phyloP scores from a whole-genome alignment of 1,139 yeast genomes.

The Candida pseudocylindracea region DNA sequence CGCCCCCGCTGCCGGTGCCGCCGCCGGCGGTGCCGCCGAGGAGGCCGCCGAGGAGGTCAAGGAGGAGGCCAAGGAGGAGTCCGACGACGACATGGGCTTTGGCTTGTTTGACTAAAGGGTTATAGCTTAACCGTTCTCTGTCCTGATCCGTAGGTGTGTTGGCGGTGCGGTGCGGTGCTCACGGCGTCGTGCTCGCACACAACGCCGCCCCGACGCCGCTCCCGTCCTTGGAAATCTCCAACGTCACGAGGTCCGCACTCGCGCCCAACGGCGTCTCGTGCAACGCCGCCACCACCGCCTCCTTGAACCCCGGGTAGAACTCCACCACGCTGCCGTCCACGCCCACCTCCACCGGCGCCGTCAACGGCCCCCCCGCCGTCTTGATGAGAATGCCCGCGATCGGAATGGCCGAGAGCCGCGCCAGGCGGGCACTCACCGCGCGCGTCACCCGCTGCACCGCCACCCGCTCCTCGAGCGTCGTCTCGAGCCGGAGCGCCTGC shows the following conservation, averaged over 20 bases:
- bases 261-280: constrained; percentile 50
- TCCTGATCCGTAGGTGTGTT: too few species aligned
- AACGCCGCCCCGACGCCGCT: constrained; percentile 94
- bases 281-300: constrained; percentile 55
- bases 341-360: constrained; percentile 39
- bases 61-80: constrained; percentile 40
- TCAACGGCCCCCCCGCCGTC: neutral
- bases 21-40: constrained; percentile 37
- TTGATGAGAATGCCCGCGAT: constrained; percentile 45
- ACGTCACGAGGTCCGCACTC: constrained; percentile 42
- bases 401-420: constrained; percentile 70
- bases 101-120: constrained; percentile 63
- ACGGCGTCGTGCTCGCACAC: constrained; percentile 28
- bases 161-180: too few species aligned
- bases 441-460: constrained; percentile 53
- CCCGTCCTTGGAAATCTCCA: constrained; percentile 81
- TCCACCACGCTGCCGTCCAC: constrained; percentile 91
- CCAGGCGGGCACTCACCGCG: constrained; percentile 71
- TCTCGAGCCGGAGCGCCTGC: constrained; percentile 41
- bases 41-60: constrained; percentile 33
- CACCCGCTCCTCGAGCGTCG: constrained; percentile 42
- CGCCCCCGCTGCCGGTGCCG: constrained; percentile 36
- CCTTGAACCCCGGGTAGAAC: constrained; percentile 72
- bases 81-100: constrained; percentile 75
- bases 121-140: too few species aligned